A percentile compares a stretch with the other conserved stretches of the same genome.
These are phyloP conservation scores for Pisolithus thermaeus DNA, from an alignment of 1,284 basidiomycete species.

Conservation along the genomic window DNA sequence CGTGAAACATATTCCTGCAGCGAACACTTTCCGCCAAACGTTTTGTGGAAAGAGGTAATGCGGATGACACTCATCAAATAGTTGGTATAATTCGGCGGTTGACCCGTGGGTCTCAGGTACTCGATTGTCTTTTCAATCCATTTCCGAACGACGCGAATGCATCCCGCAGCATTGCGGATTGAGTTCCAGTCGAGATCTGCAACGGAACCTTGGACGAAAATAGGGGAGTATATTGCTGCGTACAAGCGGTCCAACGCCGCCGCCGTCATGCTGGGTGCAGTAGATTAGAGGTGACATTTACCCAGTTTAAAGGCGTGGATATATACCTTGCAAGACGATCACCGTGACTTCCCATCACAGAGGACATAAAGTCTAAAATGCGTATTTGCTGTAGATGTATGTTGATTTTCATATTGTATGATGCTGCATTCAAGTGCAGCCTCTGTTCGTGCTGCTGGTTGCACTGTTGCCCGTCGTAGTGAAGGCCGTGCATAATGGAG, in stretches of 20 bases:
- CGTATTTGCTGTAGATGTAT: not conserved
- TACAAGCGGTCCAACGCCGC: constrained; percentile 34
- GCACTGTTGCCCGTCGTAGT: not conserved
- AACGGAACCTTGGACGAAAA: constrained; percentile 31
- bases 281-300: not conserved
- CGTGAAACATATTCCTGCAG: constrained; percentile 10
- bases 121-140: constrained; percentile 39
- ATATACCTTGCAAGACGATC: not conserved
- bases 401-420: not conserved
- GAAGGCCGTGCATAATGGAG: not conserved
- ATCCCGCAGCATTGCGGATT: constrained; percentile 33
- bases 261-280: constrained; percentile 3
- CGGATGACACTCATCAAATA: constrained; percentile 30
- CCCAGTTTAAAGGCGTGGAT: too few species aligned
- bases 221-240: constrained; percentile 35
- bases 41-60: constrained; percentile 23
- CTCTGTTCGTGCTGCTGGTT: not conserved
- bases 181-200: constrained; percentile 26
- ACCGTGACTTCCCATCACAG: too few species aligned
- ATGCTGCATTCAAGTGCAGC: not conserved
- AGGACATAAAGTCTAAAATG: not conserved
- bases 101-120: constrained; percentile 8
- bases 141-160: constrained; percentile 31
- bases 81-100: constrained; percentile 3
- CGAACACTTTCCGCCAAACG: constrained; percentile 23